phyloP scores from a whole-genome alignment of 495 filamentous ascomycete genomes.

The Talaromyces trachyspermus region DNA sequence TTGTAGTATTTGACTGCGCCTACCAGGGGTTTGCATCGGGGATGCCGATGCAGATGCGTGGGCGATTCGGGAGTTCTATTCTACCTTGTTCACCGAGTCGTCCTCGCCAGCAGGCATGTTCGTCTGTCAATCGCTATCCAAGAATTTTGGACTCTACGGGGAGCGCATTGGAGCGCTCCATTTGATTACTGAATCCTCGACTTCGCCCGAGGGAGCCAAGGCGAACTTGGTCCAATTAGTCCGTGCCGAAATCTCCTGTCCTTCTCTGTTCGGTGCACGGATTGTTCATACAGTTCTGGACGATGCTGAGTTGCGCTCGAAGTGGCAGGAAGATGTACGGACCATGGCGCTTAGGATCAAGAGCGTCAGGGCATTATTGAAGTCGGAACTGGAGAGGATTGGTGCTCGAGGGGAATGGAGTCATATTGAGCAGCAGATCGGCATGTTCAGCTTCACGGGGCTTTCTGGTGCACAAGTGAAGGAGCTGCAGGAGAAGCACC shows the following conservation, averaged over 20 bases:
- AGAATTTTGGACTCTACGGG: conserved; percentile 40
- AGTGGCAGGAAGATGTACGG: conserved; percentile 30
- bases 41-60: conserved; percentile 30
- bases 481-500: conserved; percentile 17
- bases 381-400: conserved; percentile 12
- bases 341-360: conserved; percentile 27
- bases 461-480: conserved; percentile 16
- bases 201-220: conserved; percentile 9
- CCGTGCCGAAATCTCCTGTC: conserved; percentile 23
- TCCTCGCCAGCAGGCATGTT: conserved; percentile 5
- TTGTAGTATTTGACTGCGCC: conserved; percentile 37
- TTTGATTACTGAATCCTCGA: conserved; percentile 9
- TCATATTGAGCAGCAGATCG: conserved; percentile 23
- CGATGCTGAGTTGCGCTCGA: conserved; percentile 10
- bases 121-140: conserved; percentile 34
- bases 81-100: conserved; percentile 5
- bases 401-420: conserved; percentile 22
- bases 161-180: conserved; percentile 30
- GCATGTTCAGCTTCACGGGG: conserved; percentile 32
- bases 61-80: conserved; percentile 29
- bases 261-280: conserved; percentile 24
- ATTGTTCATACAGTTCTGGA: conserved; percentile 25
- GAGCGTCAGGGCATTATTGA: conserved; percentile 16
- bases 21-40: conserved; percentile 39
- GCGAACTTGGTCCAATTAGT: conserved; percentile 13